phyloP scores from a whole-genome alignment of 2,329 filamentous ascomycete species.

The Colletotrichum kahawae region DNA sequence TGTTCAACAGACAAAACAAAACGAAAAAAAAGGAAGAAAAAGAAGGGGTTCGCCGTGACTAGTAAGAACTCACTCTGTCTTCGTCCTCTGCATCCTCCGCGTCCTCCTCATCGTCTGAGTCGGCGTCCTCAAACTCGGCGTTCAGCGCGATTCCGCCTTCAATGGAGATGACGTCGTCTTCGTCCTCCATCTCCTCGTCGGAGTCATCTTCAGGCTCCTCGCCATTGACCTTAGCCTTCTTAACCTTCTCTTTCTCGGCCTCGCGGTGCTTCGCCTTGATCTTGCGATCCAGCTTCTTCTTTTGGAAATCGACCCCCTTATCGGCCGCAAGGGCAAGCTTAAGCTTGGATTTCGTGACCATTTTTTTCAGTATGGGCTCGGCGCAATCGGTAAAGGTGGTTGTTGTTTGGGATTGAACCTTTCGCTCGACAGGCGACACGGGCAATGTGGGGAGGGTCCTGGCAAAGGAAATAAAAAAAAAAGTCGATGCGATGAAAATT shows the following conservation, averaged over 20 bases:
- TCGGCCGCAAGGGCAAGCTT: conserved; percentile 60
- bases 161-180: conserved; percentile 27
- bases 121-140: conserved; percentile 18
- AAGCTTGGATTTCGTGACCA: conserved; percentile 54
- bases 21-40: neutral
- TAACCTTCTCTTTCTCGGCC: conserved; percentile 34
- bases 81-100: conserved; percentile 32
- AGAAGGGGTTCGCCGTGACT: neutral
- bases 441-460: neutral
- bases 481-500: conserved; percentile 16
- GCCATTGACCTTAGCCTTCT: conserved; percentile 28
- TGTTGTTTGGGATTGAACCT: neutral
- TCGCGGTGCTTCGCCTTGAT: conserved; percentile 47
- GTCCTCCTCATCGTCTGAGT: conserved; percentile 27
- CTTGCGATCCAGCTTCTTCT: conserved; percentile 54
- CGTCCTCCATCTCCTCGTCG: conserved; percentile 33
- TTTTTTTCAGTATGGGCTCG: conserved; percentile 21
- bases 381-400: conserved; percentile 1
- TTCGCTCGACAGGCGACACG: neutral
- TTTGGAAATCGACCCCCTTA: conserved; percentile 58
- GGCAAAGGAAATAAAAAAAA: neutral
- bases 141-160: conserved; percentile 34
- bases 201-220: conserved; percentile 26
- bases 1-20: neutral
- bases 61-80: conserved; percentile 22